Evolutionary conservation across 441 rosid species (phyloP).

Genomic region (Melastoma candidum): DNA sequence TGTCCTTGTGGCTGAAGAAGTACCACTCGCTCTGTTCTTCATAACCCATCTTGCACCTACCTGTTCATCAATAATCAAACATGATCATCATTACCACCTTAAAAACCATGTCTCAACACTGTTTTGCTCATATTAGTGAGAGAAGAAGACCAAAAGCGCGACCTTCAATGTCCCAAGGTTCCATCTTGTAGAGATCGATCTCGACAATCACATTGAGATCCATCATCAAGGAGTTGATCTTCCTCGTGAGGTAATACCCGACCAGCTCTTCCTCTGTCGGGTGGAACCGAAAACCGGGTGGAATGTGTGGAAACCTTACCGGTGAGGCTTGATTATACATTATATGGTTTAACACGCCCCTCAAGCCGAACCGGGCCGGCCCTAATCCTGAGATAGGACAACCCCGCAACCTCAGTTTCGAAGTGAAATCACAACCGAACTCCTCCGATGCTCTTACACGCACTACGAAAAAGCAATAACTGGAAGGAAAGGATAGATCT

Average conservation of each 20-base stretch:
- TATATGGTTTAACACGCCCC: no score
- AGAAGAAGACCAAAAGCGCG: background rate
- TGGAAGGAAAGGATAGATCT: no score
- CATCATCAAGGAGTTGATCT: slow-evolving; percentile 56
- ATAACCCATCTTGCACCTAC: slow-evolving; percentile 61
- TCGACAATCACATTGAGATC: slow-evolving; percentile 75
- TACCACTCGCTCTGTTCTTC: slow-evolving; percentile 86
- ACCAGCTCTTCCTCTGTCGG: slow-evolving; percentile 98
- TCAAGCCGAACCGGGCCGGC: no score
- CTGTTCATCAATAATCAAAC: slow-evolving; percentile 23
- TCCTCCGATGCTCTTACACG: no score
- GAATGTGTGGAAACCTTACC: slow-evolving; percentile 56
- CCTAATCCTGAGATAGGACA: no score
- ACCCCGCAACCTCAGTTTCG: no score
- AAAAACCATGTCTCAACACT: no score
- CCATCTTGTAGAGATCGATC: slow-evolving; percentile 90
- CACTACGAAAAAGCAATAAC: no score
- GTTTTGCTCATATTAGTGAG: background rate
- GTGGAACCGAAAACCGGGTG: slow-evolving; percentile 92
- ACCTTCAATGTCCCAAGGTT: slow-evolving; percentile 99
- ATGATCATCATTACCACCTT: background rate
- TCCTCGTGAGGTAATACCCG: slow-evolving; percentile 77
- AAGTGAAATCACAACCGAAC: no score
- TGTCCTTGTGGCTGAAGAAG: slow-evolving; percentile 89
- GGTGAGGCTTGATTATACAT: slow-evolving; percentile 15